Evolutionary conservation across 495 filamentous ascomycete genomes (phyloP), one percentile per base, ranked within the genome.

Genomic region (Rhizodiscina lignyota): DNA sequence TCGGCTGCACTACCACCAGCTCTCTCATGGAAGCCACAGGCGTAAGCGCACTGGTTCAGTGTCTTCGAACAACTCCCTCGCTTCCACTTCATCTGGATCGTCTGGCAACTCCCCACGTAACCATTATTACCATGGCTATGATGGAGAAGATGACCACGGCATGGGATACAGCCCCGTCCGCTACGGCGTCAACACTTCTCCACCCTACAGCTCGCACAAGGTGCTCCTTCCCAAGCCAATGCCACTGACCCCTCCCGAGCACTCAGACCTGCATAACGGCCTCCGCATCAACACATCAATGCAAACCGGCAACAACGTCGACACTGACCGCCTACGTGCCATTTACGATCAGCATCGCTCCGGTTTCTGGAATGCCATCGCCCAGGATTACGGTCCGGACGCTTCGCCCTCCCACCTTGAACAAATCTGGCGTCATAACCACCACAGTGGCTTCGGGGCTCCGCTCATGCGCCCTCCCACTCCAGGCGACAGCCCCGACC

Each of bases 1-100:
- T 55, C 79, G 80, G 35, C 68, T 86, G 27, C 80, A 86, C 50
- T 86, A 79, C 49, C 80, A 86, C 43, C 80, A 86, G 43, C 67
- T 85, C 28, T 82, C 76, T 45, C 82, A 84, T 48, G 79, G 79
- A 35, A 79, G 68, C 59, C 83, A 76, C 53, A 70, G 74, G 35
- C 74, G 76, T 47, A 74, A 76, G 56, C 65, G 76, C 21, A 73
- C 72, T 26, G 62, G 64, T 21, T 78, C 73, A 16, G 53, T 74
- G 10, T 70, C 74, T 10, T 77, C 72, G 21, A 30, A 48, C 4
- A 37, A 37, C 30, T 54, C 51, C 39, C 8, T 13, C 24, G 8
- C 72, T 23, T 29, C 50, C 3, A 38, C 40, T 21, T 50, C 47
- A 39, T 49, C 41, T 11, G 37, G 29, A 31, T 51, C 48, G 35